phyloP scores from a whole-genome alignment of 495 filamentous ascomycete species.

The Stereocaulon alpinum region DNA sequence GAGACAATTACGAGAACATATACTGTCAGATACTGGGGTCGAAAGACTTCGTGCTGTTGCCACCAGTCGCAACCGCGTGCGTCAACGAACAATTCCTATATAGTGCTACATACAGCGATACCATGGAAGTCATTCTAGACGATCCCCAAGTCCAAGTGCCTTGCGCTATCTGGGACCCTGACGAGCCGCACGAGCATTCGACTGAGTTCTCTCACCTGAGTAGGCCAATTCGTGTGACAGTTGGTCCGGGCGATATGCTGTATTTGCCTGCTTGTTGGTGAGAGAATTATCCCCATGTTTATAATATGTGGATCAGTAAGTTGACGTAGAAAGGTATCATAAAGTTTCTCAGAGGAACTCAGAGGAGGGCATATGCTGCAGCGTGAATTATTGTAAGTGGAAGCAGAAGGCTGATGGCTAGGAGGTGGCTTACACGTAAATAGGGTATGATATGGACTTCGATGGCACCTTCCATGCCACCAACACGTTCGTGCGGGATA shows the following conservation, averaged over 20 bases:
- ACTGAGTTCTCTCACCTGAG: slow-evolving; percentile 47
- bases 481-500: slow-evolving; percentile 40
- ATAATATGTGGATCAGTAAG: background rate
- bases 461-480: slow-evolving; percentile 48
- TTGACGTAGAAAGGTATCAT: slow-evolving; percentile 39
- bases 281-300: slow-evolving; percentile 18
- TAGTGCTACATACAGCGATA: slow-evolving; percentile 39
- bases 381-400: slow-evolving; percentile 66
- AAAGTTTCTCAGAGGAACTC: slow-evolving; percentile 59
- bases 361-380: slow-evolving; percentile 55
- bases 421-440: background rate
- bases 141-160: slow-evolving; percentile 38
- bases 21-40: slow-evolving; percentile 60
- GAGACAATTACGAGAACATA: slow-evolving; percentile 73
- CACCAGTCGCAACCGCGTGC: slow-evolving; percentile 50
- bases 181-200: slow-evolving; percentile 34
- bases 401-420: background rate
- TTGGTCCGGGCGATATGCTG: slow-evolving; percentile 66
- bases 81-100: slow-evolving; percentile 48
- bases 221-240: slow-evolving; percentile 46
- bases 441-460: slow-evolving; percentile 63
- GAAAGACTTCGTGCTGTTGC: slow-evolving; percentile 62
- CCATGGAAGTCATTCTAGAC: slow-evolving; percentile 27
- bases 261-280: slow-evolving; percentile 69
- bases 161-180: slow-evolving; percentile 64